Evolutionary conservation across 345 rosid species (phyloP).

Genomic region (Boechera retrofracta): DNA sequence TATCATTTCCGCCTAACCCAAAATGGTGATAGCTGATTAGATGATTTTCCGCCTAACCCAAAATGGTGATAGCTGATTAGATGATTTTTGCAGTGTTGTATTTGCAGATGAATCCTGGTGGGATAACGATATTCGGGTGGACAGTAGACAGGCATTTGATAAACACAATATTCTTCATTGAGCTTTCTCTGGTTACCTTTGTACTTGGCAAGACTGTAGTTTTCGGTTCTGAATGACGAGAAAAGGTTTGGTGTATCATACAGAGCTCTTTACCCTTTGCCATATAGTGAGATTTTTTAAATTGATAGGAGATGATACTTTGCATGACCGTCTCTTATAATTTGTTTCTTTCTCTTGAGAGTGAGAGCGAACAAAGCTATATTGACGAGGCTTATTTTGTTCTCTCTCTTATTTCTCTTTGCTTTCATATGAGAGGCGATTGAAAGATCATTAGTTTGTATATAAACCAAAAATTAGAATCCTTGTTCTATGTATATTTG

Average conservation of each 20-base stretch:
- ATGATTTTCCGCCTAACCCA: too few relatives aligned
- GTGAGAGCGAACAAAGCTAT: constrained; percentile 14
- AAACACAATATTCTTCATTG: constrained; percentile 83
- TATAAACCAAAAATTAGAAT: not conserved
- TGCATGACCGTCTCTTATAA: constrained; percentile 1
- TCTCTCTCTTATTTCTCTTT: not conserved
- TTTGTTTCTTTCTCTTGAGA: not conserved
- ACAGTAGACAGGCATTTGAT: constrained; percentile 80
- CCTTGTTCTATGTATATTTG: not conserved
- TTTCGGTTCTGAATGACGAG: constrained; percentile 36
- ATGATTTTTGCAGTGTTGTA: constrained; percentile 65
- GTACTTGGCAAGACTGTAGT: constrained; percentile 82
- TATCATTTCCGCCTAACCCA: not conserved
- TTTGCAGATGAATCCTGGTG: constrained; percentile 88
- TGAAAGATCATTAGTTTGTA: not conserved
- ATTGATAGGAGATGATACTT: constrained; percentile 11
- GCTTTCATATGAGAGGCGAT: not conserved
- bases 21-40: not conserved
- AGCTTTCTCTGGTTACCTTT: constrained; percentile 75
- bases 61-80: constrained; percentile 4
- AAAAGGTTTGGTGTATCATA: constrained; percentile 19
- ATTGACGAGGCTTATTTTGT: constrained; percentile 6
- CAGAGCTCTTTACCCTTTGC: not conserved
- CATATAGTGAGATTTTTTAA: constrained; percentile 19
- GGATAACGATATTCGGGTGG: constrained; percentile 91